Conservation (phyloP, 2,329 filamentous ascomycete species). For the Neocatenulostroma microsporum region DNA sequence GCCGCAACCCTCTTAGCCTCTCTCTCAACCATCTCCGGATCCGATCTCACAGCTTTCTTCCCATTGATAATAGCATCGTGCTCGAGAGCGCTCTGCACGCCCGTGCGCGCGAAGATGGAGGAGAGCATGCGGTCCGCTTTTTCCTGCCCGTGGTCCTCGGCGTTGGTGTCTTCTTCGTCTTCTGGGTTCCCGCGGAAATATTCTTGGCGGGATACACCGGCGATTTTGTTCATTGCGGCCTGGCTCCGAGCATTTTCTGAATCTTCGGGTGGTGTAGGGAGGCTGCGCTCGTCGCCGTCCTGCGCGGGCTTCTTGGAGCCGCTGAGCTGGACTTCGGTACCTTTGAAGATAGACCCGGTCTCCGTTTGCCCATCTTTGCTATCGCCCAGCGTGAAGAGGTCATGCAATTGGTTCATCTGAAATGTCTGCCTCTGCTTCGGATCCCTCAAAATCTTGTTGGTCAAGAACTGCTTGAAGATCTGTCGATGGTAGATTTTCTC, state of each 20-base stretch:
- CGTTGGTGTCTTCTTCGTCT: constrained; percentile 12
- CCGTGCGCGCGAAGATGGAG: constrained; percentile 77
- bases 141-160: constrained; percentile 14
- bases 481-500: constrained; percentile 99
- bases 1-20: constrained; percentile 76
- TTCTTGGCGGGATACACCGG: constrained; percentile 39
- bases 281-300: constrained; percentile 22
- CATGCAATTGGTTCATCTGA: constrained; percentile 83
- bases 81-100: constrained; percentile 83
- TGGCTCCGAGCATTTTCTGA: constrained; percentile 7
- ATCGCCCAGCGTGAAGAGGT: constrained; percentile 74
- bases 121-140: constrained; percentile 73
- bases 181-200: constrained; percentile 31
- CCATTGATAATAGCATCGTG: constrained; percentile 86
- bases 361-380: constrained; percentile 61
- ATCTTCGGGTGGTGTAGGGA: constrained; percentile 24
- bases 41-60: constrained; percentile 58
- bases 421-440: constrained; percentile 90
- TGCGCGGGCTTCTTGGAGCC: constrained; percentile 29
- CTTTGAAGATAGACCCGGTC: constrained; percentile 77
- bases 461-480: constrained; percentile 96
- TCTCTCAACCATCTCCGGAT: constrained; percentile 67
- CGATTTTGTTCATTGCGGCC: constrained; percentile 25
- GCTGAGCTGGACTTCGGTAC: constrained; percentile 65
- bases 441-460: constrained; percentile 91